A percentile compares a stretch with the other conserved stretches of the same genome.
These are phyloP conservation scores for Artemisia tridentata DNA, from an alignment of 129 eudicot genomes.

Conservation along the genomic window DNA sequence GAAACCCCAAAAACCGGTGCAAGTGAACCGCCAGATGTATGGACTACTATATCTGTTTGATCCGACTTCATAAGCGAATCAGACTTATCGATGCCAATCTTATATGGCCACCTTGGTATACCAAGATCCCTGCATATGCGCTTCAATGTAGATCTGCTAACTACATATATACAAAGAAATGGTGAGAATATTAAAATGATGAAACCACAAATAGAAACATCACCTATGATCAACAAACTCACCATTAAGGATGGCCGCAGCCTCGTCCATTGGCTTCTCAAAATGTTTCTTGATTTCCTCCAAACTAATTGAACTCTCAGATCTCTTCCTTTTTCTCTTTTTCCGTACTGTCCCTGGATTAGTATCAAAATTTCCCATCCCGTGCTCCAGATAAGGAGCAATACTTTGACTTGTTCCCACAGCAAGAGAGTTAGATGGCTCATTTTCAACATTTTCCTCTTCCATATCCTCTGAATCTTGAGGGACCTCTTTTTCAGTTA, in stretches of 20 bases:
- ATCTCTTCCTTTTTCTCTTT: neutral
- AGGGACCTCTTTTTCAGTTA: too few species aligned
- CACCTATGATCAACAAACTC: neutral
- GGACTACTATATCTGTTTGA: neutral
- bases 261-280: too few species aligned
- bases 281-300: too few species aligned
- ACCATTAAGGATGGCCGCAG: neutral
- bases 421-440: neutral
- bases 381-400: neutral
- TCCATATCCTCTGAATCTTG: too few species aligned
- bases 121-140: neutral
- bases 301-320: too few species aligned
- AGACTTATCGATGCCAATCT: neutral
- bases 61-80: neutral
- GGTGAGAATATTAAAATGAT: neutral
- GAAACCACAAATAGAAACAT: neutral
- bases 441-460: neutral
- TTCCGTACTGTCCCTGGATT: neutral
- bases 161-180: neutral
- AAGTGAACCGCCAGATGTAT: neutral
- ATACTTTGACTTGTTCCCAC: neutral
- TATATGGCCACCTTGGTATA: conserved; percentile 4
- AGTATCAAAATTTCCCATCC: neutral
- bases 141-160: conserved; percentile 5
- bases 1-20: neutral